phyloP scores from a whole-genome alignment of 108 stramenopile genomes.

The Fragilaria crotonensis region DNA sequence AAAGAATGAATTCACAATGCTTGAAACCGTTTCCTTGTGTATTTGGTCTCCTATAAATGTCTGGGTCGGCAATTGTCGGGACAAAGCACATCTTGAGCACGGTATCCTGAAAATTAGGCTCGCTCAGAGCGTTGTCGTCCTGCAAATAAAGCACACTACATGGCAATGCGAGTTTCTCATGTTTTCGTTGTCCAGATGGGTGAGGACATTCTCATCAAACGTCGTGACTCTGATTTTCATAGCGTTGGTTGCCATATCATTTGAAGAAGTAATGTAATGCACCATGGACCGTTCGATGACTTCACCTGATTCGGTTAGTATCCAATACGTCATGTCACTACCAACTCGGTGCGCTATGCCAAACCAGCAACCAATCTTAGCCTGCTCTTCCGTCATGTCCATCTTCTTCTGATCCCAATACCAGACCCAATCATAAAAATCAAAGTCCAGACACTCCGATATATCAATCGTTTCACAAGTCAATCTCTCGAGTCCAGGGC shows the following conservation, averaged over 20 bases:
- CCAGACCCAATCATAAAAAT: conserved; percentile 30
- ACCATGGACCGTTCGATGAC: conserved; percentile 12
- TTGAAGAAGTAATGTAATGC: conserved; percentile 8
- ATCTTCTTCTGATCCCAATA: conserved; percentile 12
- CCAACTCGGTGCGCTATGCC: too few relatives aligned
- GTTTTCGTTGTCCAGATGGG: background rate
- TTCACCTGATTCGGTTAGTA: conserved; percentile 8
- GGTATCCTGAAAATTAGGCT: background rate
- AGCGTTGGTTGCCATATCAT: too few relatives aligned
- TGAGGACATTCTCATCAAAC: background rate
- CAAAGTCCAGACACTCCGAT: conserved; percentile 33
- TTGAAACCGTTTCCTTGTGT: conserved; percentile 12
- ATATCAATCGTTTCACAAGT: conserved; percentile 35
- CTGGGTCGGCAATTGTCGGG: conserved; percentile 15
- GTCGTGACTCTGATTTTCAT: too few relatives aligned
- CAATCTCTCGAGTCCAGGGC: conserved; percentile 8
- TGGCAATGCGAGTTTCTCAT: background rate
- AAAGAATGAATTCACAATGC: conserved; percentile 29
- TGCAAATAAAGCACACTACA: conserved; percentile 1
- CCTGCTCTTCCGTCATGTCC: background rate
- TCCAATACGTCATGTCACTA: conserved; percentile 19
- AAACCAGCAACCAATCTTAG: conserved; percentile 18
- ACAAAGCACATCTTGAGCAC: conserved; percentile 1
- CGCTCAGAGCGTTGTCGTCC: conserved; percentile 3
- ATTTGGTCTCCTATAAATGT: conserved; percentile 17